phyloP scores from a whole-genome alignment of 805 yeast species.

The Candida ipomoeae region DNA sequence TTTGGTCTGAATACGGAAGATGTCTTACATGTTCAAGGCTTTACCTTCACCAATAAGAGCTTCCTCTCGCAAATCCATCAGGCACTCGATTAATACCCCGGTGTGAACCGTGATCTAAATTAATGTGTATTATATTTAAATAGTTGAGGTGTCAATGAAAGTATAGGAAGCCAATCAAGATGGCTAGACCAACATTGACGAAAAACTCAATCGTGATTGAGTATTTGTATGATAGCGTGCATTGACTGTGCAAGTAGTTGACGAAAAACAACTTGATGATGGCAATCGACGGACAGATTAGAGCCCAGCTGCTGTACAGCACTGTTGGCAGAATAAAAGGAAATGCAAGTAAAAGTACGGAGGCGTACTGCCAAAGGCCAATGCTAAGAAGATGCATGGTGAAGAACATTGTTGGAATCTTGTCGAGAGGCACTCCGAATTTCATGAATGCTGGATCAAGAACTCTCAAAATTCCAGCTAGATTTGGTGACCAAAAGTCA shows the following conservation, averaged over 20 bases:
- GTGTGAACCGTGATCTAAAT: neutral
- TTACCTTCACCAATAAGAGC: slow-evolving; percentile 39
- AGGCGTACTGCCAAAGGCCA: slow-evolving; percentile 13
- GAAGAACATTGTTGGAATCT: slow-evolving; percentile 9
- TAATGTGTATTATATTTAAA: neutral
- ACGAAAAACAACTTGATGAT: slow-evolving; percentile 10
- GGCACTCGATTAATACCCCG: neutral
- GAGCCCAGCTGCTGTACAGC: neutral
- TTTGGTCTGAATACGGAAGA: slow-evolving; percentile 18
- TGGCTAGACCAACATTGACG: slow-evolving; percentile 1
- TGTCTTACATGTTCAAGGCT: slow-evolving; percentile 38
- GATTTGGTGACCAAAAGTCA: slow-evolving; percentile 11
- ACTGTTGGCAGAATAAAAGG: slow-evolving; percentile 4
- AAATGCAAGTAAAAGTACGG: slow-evolving; percentile 9
- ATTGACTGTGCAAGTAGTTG: slow-evolving; percentile 15
- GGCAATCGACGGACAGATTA: neutral
- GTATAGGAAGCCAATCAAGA: slow-evolving; percentile 7
- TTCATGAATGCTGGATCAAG: slow-evolving; percentile 16
- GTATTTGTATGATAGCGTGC: slow-evolving; percentile 9
- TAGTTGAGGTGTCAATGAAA: slow-evolving; percentile 7
- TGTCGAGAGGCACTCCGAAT: slow-evolving; percentile 13
- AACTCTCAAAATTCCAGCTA: neutral
- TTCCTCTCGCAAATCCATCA: slow-evolving; percentile 13
- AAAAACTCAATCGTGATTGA: slow-evolving; percentile 8
- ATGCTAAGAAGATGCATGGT: slow-evolving; percentile 6